phyloP scores from a whole-genome alignment of 352 stramenopile species.

The Phytopythium helicoides region DNA sequence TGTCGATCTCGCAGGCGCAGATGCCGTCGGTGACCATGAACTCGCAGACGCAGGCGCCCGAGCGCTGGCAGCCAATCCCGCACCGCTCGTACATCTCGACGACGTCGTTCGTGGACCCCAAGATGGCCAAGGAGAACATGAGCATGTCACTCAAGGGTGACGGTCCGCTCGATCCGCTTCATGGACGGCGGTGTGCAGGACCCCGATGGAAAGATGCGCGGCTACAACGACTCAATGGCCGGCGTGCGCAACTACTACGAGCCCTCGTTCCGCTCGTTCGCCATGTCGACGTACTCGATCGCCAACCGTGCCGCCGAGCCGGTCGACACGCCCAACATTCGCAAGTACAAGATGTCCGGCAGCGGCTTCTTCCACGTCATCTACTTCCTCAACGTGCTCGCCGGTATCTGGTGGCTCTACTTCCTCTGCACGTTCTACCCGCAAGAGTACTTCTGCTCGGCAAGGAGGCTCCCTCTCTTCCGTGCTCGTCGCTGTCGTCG shows the following conservation, averaged over 20 bases:
- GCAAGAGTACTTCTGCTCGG: conserved; percentile 78
- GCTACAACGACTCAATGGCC: conserved; percentile 80
- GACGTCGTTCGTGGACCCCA: conserved; percentile 87
- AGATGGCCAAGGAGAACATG: conserved; percentile 62
- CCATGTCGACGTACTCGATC: conserved; percentile 89
- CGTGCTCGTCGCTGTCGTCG: conserved; percentile 52
- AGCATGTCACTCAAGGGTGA: conserved; percentile 76
- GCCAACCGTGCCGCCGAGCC: conserved; percentile 83
- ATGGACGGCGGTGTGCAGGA: conserved; percentile 84
- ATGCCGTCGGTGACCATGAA: conserved; percentile 85
- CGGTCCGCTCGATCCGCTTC: conserved; percentile 80
- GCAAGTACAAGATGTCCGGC: conserved; percentile 91
- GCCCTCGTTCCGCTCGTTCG: conserved; percentile 87
- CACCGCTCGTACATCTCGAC: conserved; percentile 85
- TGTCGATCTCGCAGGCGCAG: conserved; percentile 87
- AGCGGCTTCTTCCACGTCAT: conserved; percentile 83
- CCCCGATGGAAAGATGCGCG: conserved; percentile 79
- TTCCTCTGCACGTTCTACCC: conserved; percentile 82
- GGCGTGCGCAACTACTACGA: conserved; percentile 85
- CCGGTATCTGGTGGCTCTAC: conserved; percentile 77
- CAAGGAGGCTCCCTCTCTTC: conserved; percentile 64
- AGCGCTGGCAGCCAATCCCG: conserved; percentile 82
- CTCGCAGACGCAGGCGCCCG: conserved; percentile 65
- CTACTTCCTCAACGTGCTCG: conserved; percentile 71
- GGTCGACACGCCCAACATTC: conserved; percentile 87